These are phyloP conservation scores for Trichosporon coremiiforme DNA, from an alignment of 1,284 basidiomycete species.

Conservation along the genomic window DNA sequence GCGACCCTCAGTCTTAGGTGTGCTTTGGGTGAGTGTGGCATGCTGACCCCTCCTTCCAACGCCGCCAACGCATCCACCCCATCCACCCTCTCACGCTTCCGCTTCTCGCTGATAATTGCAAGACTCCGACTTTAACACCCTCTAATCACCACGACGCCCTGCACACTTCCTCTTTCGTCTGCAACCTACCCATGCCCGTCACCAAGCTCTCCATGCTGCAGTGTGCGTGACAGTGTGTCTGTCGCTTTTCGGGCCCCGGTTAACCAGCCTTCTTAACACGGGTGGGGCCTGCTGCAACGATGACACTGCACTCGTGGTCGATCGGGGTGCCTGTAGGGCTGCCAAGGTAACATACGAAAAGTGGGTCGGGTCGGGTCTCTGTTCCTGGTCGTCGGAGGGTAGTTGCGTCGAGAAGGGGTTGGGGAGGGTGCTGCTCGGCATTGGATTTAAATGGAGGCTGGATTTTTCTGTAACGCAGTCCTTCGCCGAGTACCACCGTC, in stretches of 20 bases:
- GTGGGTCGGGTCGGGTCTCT: slow-evolving; percentile 6
- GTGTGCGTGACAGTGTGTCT: background rate
- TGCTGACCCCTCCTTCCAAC: background rate
- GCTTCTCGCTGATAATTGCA: background rate
- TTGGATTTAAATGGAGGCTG: background rate
- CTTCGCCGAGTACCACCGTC: background rate
- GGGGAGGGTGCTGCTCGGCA: background rate
- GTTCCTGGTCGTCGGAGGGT: background rate
- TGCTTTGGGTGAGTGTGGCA: background rate
- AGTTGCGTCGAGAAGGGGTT: background rate
- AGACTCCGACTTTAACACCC: background rate
- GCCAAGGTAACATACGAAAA: background rate
- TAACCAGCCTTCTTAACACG: background rate
- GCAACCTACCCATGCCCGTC: background rate
- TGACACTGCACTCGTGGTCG: background rate
- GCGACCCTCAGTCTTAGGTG: background rate
- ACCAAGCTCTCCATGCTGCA: background rate
- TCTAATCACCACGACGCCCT: background rate
- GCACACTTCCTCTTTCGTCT: background rate
- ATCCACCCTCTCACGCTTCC: background rate
- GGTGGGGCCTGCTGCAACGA: background rate
- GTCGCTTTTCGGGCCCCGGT: background rate
- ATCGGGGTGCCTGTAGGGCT: slow-evolving; percentile 11
- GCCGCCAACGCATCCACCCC: background rate
- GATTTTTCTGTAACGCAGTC: background rate